Evolutionary conservation across 2,329 filamentous ascomycete species (phyloP).

Genomic region (Colletotrichum truncatum): DNA sequence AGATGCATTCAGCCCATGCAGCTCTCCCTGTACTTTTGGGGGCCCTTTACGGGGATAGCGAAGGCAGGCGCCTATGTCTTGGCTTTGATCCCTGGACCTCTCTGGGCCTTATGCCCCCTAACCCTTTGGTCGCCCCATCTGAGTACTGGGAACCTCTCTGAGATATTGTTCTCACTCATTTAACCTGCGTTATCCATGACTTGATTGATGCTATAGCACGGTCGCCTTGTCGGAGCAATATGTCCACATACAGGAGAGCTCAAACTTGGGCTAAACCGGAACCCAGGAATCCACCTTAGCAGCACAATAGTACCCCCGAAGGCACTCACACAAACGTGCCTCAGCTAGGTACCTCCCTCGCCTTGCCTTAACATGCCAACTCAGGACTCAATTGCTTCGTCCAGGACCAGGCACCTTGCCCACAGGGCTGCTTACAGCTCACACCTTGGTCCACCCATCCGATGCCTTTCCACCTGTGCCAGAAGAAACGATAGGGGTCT

Average conservation of each 20-base stretch:
- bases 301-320: not conserved
- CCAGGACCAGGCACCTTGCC: not conserved
- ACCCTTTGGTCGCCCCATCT: not conserved
- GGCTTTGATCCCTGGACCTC: not conserved
- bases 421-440: too few relatives aligned
- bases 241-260: not conserved
- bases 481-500: too few relatives aligned
- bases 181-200: not conserved
- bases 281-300: not conserved
- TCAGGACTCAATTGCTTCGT: not conserved
- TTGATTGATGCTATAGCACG: not conserved
- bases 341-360: not conserved
- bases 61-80: conserved; percentile 5
- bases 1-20: conserved; percentile 27
- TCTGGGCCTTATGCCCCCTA: not conserved
- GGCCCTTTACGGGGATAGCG: conserved; percentile 3
- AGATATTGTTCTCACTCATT: not conserved
- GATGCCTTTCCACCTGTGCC: too few relatives aligned
- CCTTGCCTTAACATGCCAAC: not conserved
- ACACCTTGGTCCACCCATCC: too few relatives aligned
- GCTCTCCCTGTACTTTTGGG: not conserved
- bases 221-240: not conserved
- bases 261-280: conserved; percentile 10
- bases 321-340: not conserved
- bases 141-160: not conserved